A percentile compares a stretch with the other conserved stretches of the same genome.
Conservation (phyloP, 2,329 filamentous ascomycete genomes). For the Fusarium subtropicale region DNA sequence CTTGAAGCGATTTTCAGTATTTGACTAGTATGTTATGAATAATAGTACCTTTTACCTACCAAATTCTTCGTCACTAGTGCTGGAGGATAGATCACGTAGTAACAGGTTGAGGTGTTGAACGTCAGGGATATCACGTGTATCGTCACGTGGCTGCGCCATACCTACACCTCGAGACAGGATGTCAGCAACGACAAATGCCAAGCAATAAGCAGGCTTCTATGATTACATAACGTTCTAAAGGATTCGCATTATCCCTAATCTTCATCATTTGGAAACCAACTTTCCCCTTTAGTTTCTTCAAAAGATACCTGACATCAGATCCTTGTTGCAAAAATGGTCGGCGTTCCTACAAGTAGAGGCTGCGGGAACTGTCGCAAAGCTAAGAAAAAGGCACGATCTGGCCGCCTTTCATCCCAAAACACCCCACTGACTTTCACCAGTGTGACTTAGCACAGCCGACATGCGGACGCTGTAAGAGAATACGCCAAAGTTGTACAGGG, state of each 20-base stretch:
- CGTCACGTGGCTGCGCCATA: neutral
- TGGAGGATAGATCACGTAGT: too few relatives aligned
- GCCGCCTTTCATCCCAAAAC: rapidly evolving
- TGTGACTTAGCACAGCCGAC: constrained; percentile 25
- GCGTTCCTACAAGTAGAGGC: constrained; percentile 22
- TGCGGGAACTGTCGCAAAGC: constrained; percentile 21
- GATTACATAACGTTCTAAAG: neutral
- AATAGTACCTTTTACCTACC: neutral
- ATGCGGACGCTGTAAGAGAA: constrained; percentile 17
- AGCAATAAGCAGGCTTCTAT: neutral
- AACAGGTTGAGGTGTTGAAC: neutral
- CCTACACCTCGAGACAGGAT: neutral
- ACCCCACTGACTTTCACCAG: neutral
- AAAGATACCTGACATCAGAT: neutral
- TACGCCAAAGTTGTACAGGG: neutral
- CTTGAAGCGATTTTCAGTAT: neutral
- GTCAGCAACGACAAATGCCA: neutral
- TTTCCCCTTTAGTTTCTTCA: neutral
- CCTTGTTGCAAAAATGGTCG: constrained; percentile 4
- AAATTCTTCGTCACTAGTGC: neutral
- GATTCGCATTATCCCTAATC: neutral
- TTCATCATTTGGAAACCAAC: neutral
- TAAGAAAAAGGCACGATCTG: constrained; percentile 17
- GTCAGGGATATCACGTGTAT: neutral
- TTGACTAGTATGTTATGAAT: neutral